Evolutionary conservation across 371 early-diverging fungal species (phyloP).

Genomic region (Neoconidiobolus thromboides): DNA sequence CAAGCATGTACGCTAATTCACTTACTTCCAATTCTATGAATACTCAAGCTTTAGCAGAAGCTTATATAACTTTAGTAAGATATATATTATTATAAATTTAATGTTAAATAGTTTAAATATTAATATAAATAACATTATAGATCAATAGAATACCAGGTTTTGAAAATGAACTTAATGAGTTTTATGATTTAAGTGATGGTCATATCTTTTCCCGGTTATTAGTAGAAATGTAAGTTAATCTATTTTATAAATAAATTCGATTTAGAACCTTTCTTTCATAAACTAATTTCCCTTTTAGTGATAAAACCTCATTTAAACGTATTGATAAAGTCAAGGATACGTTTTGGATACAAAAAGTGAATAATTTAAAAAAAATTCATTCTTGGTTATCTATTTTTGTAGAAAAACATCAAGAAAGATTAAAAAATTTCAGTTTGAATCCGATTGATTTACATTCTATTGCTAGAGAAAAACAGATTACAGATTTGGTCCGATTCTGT

Average conservation of each 20-base stretch:
- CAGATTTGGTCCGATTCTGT: not conserved
- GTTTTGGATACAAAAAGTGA: not conserved
- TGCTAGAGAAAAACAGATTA: not conserved
- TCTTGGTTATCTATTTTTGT: not conserved
- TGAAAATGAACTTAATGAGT: not conserved
- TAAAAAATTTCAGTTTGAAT: not conserved
- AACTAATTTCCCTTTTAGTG: not conserved
- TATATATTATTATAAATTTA: not conserved
- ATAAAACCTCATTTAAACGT: not conserved
- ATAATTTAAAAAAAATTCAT: not conserved
- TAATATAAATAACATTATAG: not conserved
- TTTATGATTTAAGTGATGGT: not conserved
- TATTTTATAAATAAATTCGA: not conserved
- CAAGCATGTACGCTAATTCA: too few relatives aligned
- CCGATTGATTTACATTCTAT: not conserved
- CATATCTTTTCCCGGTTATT: not conserved
- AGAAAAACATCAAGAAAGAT: not conserved
- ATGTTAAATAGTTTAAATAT: not conserved
- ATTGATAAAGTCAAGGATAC: not conserved
- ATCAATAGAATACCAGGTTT: conserved; percentile 1
- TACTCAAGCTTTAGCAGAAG: not conserved
- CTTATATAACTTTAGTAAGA: not conserved
- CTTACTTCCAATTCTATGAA: not conserved
- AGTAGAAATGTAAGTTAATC: not conserved
- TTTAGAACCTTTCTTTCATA: not conserved